These are phyloP conservation scores for Populus nigra DNA, from an alignment of 345 rosid species.

Conservation along the genomic window DNA sequence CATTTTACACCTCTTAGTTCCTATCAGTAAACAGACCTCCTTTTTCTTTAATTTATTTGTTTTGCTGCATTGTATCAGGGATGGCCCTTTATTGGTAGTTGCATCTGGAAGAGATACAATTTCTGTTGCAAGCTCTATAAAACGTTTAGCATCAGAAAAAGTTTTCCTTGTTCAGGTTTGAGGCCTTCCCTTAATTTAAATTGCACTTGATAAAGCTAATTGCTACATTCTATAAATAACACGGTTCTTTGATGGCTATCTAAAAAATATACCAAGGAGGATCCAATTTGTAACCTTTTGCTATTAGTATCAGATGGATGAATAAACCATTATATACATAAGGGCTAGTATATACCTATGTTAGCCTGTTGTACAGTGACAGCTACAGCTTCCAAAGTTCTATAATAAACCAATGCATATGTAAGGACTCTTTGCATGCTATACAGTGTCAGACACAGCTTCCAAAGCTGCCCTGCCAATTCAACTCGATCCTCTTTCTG, in stretches of 20 bases:
- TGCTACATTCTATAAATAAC: not conserved
- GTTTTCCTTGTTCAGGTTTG: slow-evolving; percentile 91
- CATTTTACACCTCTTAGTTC: not conserved
- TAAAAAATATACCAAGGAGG: not conserved
- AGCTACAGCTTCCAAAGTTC: not conserved
- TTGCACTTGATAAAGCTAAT: not conserved
- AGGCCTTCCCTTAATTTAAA: slow-evolving; percentile 3
- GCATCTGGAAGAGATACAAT: slow-evolving; percentile 96
- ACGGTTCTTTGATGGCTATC: not conserved
- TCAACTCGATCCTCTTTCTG: not conserved
- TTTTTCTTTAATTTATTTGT: not conserved
- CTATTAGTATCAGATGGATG: not conserved
- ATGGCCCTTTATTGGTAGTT: slow-evolving; percentile 87
- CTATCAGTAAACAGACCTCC: not conserved
- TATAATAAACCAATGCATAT: too few relatives aligned
- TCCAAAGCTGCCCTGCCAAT: not conserved
- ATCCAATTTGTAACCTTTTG: not conserved
- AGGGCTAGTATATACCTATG: not conserved
- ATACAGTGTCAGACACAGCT: not conserved
- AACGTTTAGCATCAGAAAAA: slow-evolving; percentile 72
- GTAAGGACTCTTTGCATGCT: too few relatives aligned
- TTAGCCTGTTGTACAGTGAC: not conserved
- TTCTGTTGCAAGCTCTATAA: slow-evolving; percentile 86
- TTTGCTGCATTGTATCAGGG: slow-evolving; percentile 46
- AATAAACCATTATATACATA: not conserved